Evolutionary conservation across 352 stramenopile species (phyloP).

Genomic region (Globisporangium yorkense): DNA sequence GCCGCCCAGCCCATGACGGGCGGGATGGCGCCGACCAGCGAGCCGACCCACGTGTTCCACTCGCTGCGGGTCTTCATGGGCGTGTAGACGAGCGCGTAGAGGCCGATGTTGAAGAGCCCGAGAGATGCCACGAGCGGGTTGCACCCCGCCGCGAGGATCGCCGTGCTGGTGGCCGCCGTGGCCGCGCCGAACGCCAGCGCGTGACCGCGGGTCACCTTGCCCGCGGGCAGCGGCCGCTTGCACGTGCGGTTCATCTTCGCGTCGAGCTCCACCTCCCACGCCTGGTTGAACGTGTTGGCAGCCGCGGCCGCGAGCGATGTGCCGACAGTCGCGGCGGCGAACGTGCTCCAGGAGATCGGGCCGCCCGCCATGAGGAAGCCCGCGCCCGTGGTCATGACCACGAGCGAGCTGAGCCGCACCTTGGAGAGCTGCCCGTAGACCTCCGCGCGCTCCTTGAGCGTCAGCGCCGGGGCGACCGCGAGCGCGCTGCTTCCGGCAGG

Average conservation of each 20-base stretch:
- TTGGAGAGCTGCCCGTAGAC: slow-evolving; percentile 94
- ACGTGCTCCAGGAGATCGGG: slow-evolving; percentile 85
- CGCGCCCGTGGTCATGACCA: slow-evolving; percentile 94
- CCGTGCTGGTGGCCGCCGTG: slow-evolving; percentile 85
- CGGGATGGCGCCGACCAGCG: slow-evolving; percentile 97
- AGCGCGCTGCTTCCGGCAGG: not conserved
- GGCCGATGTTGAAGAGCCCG: slow-evolving; percentile 95
- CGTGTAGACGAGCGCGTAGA: slow-evolving; percentile 99
- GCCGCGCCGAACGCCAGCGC: slow-evolving; percentile 80
- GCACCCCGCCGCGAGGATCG: slow-evolving; percentile 88
- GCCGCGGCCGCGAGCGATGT: slow-evolving; percentile 93
- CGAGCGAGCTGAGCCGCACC: slow-evolving; percentile 90
- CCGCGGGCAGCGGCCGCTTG: slow-evolving; percentile 90
- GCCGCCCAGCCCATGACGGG: slow-evolving; percentile 98
- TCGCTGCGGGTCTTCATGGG: slow-evolving; percentile 96
- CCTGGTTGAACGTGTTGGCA: slow-evolving; percentile 98
- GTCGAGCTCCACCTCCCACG: slow-evolving; percentile 95
- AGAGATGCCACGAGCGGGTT: slow-evolving; percentile 94
- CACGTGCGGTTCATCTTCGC: slow-evolving; percentile 96
- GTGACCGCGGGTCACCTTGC: slow-evolving; percentile 68
- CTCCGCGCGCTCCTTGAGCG: slow-evolving; percentile 53
- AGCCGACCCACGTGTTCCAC: slow-evolving; percentile 98
- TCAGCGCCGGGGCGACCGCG: slow-evolving; percentile 16
- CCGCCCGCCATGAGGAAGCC: slow-evolving; percentile 96
- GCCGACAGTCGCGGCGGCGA: slow-evolving; percentile 89